A percentile compares a stretch with the other conserved stretches of the same genome.
These are phyloP conservation scores for Aspergillus sojae DNA, from an alignment of 2,329 filamentous ascomycete species.

Conservation along the genomic window DNA sequence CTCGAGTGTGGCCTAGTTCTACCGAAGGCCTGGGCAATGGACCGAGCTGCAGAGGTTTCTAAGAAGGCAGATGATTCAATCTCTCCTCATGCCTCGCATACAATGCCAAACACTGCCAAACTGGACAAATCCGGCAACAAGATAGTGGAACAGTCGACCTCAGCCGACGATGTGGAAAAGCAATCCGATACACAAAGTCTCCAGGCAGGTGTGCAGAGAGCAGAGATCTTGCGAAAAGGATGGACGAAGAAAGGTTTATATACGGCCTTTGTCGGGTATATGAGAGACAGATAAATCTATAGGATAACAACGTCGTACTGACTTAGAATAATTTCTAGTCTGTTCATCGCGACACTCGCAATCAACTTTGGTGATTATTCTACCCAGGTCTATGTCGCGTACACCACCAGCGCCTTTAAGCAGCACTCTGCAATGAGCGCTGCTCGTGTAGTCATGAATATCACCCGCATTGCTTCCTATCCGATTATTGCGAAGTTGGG, in stretches of 20 bases:
- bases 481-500: slow-evolving; percentile 31
- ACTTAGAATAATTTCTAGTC: slow-evolving; percentile 1
- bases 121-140: not conserved
- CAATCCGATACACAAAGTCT: slow-evolving; percentile 13
- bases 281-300: rapidly evolving
- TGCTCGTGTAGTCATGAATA: slow-evolving; percentile 26
- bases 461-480: slow-evolving; percentile 28
- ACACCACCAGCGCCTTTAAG: slow-evolving; percentile 28
- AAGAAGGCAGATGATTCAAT: not conserved
- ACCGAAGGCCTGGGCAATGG: not conserved
- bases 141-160: not conserved
- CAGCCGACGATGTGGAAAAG: slow-evolving; percentile 11
- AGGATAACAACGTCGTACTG: not conserved
- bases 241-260: slow-evolving; percentile 25
- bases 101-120: not conserved
- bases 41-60: not conserved
- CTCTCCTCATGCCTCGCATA: not conserved
- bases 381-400: slow-evolving; percentile 25
- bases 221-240: slow-evolving; percentile 21
- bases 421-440: slow-evolving; percentile 29
- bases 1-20: not conserved
- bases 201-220: slow-evolving; percentile 25
- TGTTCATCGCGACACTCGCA: slow-evolving; percentile 23
- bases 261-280: slow-evolving; percentile 21
- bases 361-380: slow-evolving; percentile 27